Percentiles rank a stretch among this genome's conserved stretches.
Conservation (phyloP, 169 alveolate genomes). For the Cardiosporidium cionae region DNA sequence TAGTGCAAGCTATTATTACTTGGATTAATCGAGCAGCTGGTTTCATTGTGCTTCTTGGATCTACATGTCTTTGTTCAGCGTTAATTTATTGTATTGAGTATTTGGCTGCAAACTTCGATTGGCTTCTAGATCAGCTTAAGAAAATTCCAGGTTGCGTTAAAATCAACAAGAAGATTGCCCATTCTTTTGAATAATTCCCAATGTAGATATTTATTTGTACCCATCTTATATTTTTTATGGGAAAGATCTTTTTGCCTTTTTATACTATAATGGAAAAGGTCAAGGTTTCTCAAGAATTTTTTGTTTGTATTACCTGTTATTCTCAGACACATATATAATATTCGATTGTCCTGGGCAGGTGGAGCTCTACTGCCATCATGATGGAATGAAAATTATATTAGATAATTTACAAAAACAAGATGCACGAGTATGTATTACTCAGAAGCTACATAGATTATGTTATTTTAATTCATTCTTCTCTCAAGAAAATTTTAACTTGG, state of each 20-base stretch:
- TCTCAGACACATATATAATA: conserved; percentile 72
- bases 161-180: too few relatives aligned
- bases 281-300: too few relatives aligned
- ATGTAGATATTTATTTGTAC: too few relatives aligned
- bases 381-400: conserved; percentile 70
- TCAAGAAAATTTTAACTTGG: neutral
- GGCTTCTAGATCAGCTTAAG: conserved; percentile 65
- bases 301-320: too few relatives aligned
- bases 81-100: conserved; percentile 88
- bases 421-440: conserved; percentile 47
- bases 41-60: too few relatives aligned
- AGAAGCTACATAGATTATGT: neutral
- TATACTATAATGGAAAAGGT: too few relatives aligned
- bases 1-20: too few relatives aligned
- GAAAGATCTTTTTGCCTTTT: too few relatives aligned
- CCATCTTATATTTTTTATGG: too few relatives aligned
- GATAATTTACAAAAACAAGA: conserved; percentile 52
- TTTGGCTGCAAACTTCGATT: conserved; percentile 75
- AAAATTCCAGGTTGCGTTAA: neutral
- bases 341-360: conserved; percentile 95
- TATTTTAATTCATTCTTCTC: neutral
- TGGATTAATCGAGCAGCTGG: too few relatives aligned
- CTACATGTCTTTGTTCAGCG: conserved; percentile 34
- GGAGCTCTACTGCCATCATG: conserved; percentile 88
- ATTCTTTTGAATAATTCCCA: too few relatives aligned